phyloP scores from a whole-genome alignment of 805 yeast species.

The Starmerella sp. region DNA sequence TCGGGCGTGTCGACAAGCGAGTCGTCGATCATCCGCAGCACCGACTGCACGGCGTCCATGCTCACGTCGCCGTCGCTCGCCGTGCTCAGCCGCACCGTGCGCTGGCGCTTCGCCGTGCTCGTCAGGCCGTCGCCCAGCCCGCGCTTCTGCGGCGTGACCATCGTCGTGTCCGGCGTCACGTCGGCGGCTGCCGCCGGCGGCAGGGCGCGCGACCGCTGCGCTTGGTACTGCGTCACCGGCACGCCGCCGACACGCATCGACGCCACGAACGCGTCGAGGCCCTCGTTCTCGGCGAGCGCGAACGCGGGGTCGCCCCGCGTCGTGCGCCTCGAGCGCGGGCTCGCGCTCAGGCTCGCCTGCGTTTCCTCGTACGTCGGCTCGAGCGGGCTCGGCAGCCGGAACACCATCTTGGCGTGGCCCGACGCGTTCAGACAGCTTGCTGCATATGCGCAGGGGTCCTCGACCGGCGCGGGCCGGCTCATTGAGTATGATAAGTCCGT shows the following conservation, averaged over 20 bases:
- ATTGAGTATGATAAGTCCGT: slow-evolving; percentile 25
- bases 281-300: slow-evolving; percentile 6
- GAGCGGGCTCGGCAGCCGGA: slow-evolving; percentile 21
- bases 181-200: neutral
- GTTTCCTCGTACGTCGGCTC: slow-evolving; percentile 28
- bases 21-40: slow-evolving; percentile 30
- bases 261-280: slow-evolving; percentile 3
- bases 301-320: slow-evolving; percentile 15
- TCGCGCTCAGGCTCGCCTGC: slow-evolving; percentile 13
- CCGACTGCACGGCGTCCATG: slow-evolving; percentile 19
- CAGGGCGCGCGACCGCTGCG: neutral
- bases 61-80: slow-evolving; percentile 16
- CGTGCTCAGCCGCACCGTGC: slow-evolving; percentile 2
- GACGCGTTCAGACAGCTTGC: slow-evolving; percentile 22
- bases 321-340: slow-evolving; percentile 3
- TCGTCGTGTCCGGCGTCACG: neutral
- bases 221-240: slow-evolving; percentile 8
- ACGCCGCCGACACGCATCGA: slow-evolving; percentile 8
- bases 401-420: slow-evolving; percentile 19
- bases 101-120: slow-evolving; percentile 16
- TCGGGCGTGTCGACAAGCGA: slow-evolving; percentile 31
- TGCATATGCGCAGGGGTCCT: slow-evolving; percentile 25
- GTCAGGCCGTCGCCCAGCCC: slow-evolving; percentile 5
- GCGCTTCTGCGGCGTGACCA: slow-evolving; percentile 13
- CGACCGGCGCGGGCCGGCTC: slow-evolving; percentile 17